Percentiles rank a stretch among this genome's conserved stretches.
Evolutionary conservation across 805 yeast genomes (phyloP).

Genomic region (Ogataea populi-albae): DNA sequence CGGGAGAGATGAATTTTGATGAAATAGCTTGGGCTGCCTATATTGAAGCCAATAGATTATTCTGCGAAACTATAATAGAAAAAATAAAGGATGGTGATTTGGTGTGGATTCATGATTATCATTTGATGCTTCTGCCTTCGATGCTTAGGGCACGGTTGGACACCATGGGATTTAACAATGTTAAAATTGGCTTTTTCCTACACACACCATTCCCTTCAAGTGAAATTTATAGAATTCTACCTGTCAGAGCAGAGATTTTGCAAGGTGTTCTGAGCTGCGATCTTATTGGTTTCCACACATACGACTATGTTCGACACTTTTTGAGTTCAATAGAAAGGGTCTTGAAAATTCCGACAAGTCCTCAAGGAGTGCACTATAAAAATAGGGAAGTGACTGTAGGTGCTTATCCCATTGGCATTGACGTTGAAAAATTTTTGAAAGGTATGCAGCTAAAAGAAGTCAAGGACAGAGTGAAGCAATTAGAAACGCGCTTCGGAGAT

Average conservation of each 20-base stretch:
- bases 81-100: slow-evolving; percentile 78
- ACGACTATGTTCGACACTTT: slow-evolving; percentile 96
- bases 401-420: slow-evolving; percentile 99
- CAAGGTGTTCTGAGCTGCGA: slow-evolving; percentile 93
- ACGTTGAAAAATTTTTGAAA: slow-evolving; percentile 82
- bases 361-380: slow-evolving; percentile 81
- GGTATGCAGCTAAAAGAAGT: slow-evolving; percentile 69
- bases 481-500: slow-evolving; percentile 60
- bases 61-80: slow-evolving; percentile 70
- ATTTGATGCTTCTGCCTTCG: slow-evolving; percentile 90
- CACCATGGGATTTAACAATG: slow-evolving; percentile 43
- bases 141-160: slow-evolving; percentile 68
- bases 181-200: slow-evolving; percentile 86
- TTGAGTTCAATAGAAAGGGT: slow-evolving; percentile 84
- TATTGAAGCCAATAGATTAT: slow-evolving; percentile 82
- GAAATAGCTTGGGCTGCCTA: slow-evolving; percentile 98
- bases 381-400: slow-evolving; percentile 82
- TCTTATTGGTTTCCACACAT: slow-evolving; percentile 97
- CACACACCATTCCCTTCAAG: slow-evolving; percentile 98
- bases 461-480: slow-evolving; percentile 57
- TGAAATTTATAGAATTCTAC: slow-evolving; percentile 92
- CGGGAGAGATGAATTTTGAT: slow-evolving; percentile 98
- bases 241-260: slow-evolving; percentile 89
- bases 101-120: slow-evolving; percentile 98
- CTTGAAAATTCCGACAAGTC: slow-evolving; percentile 76